Percentiles rank a stretch among this genome's conserved stretches.
Conservation (phyloP, 1,284 basidiomycete species). For the Heterobasidion annosum region DNA sequence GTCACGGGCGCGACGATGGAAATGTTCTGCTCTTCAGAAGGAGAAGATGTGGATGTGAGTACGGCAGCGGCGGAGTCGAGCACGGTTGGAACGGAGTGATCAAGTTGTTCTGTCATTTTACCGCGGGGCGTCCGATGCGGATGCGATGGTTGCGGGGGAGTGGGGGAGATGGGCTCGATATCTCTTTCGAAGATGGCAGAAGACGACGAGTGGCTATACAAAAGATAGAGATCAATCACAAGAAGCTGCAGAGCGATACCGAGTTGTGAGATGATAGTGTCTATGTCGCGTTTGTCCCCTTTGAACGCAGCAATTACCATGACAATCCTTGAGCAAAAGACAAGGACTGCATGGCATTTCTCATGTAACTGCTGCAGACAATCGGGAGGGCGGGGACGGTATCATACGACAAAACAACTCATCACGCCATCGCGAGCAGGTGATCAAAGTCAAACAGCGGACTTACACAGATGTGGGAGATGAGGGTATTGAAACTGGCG, state of each 20-base stretch:
- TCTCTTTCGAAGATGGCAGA: conserved; percentile 79
- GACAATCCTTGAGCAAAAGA: background rate
- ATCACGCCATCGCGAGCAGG: background rate
- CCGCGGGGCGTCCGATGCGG: conserved; percentile 66
- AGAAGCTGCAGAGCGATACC: background rate
- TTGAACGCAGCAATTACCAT: background rate
- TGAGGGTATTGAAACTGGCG: conserved; percentile 62
- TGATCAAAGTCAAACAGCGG: background rate
- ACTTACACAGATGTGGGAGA: conserved; percentile 69
- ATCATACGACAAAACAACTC: background rate
- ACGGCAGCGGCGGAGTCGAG: conserved; percentile 65
- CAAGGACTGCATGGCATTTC: too few species aligned
- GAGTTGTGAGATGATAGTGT: background rate
- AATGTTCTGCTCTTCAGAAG: conserved; percentile 35
- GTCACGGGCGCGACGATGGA: conserved; percentile 48
- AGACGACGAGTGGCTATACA: conserved; percentile 58
- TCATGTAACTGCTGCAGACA: background rate
- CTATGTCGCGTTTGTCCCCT: background rate
- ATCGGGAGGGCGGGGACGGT: background rate
- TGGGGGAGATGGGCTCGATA: conserved; percentile 59
- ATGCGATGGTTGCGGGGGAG: conserved; percentile 32
- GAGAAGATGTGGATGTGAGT: conserved; percentile 37
- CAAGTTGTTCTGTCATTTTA: conserved; percentile 60
- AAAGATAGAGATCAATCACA: background rate
- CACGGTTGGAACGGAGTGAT: conserved; percentile 66